A percentile compares a stretch with the other conserved stretches of the same genome.
These are phyloP conservation scores for Phialophora chinensis DNA, from an alignment of 2,329 filamentous ascomycete species.

Conservation along the genomic window DNA sequence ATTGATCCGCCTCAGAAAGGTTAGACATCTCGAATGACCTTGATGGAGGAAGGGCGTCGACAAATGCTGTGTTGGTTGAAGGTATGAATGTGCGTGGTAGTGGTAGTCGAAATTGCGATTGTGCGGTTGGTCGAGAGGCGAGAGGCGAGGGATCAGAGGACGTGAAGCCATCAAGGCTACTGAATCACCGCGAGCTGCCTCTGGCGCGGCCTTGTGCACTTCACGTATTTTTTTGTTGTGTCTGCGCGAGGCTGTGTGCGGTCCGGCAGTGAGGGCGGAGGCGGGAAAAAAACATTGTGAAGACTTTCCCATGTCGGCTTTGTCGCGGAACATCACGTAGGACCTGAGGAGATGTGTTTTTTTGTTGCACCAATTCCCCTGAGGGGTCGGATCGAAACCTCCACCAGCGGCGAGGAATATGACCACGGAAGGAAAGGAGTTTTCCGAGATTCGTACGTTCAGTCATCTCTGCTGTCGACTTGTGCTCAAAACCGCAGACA, in stretches of 20 bases:
- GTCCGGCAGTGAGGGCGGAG: constrained; percentile 4
- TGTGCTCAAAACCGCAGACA: background rate
- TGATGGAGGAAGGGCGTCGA: background rate
- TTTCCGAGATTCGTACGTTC: background rate
- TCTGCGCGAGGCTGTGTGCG: background rate
- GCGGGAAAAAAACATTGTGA: background rate
- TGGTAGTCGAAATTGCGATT: background rate
- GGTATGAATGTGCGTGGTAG: background rate
- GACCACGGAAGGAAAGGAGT: background rate
- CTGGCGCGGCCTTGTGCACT: background rate
- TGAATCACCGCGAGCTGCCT: background rate
- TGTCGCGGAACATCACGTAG: background rate
- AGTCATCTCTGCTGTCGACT: background rate
- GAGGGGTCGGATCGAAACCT: background rate
- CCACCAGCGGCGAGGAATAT: background rate
- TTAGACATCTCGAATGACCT: background rate
- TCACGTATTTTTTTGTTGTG: background rate
- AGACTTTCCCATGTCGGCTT: background rate
- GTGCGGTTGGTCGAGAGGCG: background rate
- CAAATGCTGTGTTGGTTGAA: background rate
- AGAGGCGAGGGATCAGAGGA: background rate
- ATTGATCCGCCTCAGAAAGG: background rate
- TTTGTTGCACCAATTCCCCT: background rate
- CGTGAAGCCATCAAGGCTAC: background rate
- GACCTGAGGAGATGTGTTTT: background rate